phyloP scores from a whole-genome alignment of 495 filamentous ascomycete genomes.

The Penicillium nucicola region DNA sequence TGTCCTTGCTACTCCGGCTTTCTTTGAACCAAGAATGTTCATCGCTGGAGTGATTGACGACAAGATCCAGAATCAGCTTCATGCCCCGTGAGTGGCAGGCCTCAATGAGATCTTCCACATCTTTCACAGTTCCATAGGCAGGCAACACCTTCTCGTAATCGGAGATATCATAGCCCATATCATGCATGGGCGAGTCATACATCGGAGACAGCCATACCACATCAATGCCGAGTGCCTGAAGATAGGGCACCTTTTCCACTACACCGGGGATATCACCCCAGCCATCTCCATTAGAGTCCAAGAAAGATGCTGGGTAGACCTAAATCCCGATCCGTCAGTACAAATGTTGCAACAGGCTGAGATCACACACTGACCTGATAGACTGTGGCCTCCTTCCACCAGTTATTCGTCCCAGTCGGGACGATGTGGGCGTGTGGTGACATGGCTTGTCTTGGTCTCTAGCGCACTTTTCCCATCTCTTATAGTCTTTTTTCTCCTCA shows the following conservation, averaged over 20 bases:
- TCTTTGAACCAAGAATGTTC: constrained; percentile 56
- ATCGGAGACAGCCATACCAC: constrained; percentile 56
- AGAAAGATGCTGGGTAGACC: constrained; percentile 31
- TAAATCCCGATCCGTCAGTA: background rate
- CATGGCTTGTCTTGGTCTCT: constrained; percentile 3
- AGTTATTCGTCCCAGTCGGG: constrained; percentile 23
- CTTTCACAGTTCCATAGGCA: constrained; percentile 49
- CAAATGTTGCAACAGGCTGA: constrained; percentile 5
- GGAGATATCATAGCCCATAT: constrained; percentile 52
- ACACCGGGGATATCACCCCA: constrained; percentile 59
- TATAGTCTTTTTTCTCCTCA: background rate
- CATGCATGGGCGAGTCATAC: constrained; percentile 46
- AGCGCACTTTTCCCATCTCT: background rate
- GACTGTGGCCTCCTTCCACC: constrained; percentile 42
- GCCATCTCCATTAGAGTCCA: constrained; percentile 56
- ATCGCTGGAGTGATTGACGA: constrained; percentile 57
- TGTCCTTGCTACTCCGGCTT: constrained; percentile 40
- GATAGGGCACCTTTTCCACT: constrained; percentile 51
- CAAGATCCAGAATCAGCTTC: constrained; percentile 54
- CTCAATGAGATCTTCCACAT: constrained; percentile 48
- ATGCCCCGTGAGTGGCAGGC: constrained; percentile 48
- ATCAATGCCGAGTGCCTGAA: constrained; percentile 51
- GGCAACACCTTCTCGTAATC: constrained; percentile 56
- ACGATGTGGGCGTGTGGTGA: constrained; percentile 12
- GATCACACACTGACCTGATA: constrained; percentile 43